Conservation (phyloP, 2,329 filamentous ascomycete genomes). For the Chrysoporthe puriensis region DNA sequence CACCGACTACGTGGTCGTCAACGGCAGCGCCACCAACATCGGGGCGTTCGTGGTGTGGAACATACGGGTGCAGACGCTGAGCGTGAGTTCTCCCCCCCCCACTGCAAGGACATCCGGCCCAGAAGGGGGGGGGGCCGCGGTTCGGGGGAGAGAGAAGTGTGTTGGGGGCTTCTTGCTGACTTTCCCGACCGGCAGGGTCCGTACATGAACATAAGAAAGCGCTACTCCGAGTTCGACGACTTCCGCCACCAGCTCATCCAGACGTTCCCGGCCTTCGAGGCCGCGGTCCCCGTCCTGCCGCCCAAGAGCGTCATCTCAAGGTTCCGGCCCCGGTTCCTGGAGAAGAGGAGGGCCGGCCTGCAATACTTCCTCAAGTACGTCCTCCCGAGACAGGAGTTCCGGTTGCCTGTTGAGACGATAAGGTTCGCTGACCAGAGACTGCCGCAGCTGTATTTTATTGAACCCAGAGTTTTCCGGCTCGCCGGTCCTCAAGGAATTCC, state of each 20-base stretch:
- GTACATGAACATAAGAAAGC: constrained; percentile 65
- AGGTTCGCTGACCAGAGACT: not conserved
- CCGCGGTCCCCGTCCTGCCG: constrained; percentile 85
- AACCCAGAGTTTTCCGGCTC: constrained; percentile 94
- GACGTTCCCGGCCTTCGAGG: constrained; percentile 83
- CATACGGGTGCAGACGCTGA: constrained; percentile 83
- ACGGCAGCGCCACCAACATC: constrained; percentile 59
- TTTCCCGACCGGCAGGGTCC: constrained; percentile 50
- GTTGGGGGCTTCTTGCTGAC: not conserved
- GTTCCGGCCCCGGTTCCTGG: constrained; percentile 84
- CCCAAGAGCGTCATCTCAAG: constrained; percentile 89
- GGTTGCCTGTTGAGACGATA: too few relatives aligned
- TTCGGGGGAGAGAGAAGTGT: too few relatives aligned
- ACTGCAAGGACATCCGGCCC: not conserved
- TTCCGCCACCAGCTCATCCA: constrained; percentile 73
- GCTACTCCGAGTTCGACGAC: constrained; percentile 93
- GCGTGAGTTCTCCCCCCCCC: too few relatives aligned
- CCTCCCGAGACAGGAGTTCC: not conserved
- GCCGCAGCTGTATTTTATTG: constrained; percentile 78
- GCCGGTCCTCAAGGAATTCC: constrained; percentile 88
- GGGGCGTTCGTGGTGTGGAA: constrained; percentile 98
- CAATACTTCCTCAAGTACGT: constrained; percentile 92
- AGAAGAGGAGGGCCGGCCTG: constrained; percentile 78
- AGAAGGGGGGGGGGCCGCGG: not conserved
- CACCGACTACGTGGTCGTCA: constrained; percentile 59